Conservation (phyloP, 75 land plant species). For the Larix kaempferi region DNA sequence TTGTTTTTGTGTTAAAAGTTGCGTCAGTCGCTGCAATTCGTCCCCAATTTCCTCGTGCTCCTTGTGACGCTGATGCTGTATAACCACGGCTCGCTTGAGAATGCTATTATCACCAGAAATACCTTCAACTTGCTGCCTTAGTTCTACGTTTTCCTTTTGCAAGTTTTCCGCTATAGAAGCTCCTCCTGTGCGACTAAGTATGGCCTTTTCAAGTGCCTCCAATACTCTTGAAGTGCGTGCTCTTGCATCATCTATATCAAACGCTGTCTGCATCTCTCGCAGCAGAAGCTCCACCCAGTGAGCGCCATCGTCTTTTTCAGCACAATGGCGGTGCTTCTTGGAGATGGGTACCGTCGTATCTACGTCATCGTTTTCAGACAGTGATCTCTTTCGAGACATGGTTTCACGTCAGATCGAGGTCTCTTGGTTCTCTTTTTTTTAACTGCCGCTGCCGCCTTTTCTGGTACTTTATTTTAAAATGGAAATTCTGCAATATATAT, state of each 20-base stretch:
- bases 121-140: slow-evolving; percentile 70
- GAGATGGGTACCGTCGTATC: no score
- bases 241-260: slow-evolving; percentile 74
- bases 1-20: slow-evolving; percentile 69
- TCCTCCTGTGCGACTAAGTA: slow-evolving; percentile 37
- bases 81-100: slow-evolving; percentile 88
- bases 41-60: slow-evolving; percentile 60
- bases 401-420: no score
- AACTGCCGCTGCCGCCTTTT: no score
- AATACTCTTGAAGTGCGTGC: slow-evolving; percentile 57
- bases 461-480: no score
- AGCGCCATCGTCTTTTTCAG: no score
- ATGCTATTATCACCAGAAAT: slow-evolving; percentile 66
- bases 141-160: slow-evolving; percentile 57
- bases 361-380: no score
- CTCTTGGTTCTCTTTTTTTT: no score
- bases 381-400: no score
- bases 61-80: slow-evolving; percentile 85
- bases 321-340: no score
- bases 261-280: slow-evolving; percentile 69
- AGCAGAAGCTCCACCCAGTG: slow-evolving; percentile 94
- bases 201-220: slow-evolving; percentile 71
- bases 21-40: slow-evolving; percentile 77
- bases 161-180: slow-evolving; percentile 34
- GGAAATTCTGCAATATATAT: no score